These are phyloP conservation scores for Tagetes patula DNA, from an alignment of 129 eudicot genomes.

Conservation along the genomic window DNA sequence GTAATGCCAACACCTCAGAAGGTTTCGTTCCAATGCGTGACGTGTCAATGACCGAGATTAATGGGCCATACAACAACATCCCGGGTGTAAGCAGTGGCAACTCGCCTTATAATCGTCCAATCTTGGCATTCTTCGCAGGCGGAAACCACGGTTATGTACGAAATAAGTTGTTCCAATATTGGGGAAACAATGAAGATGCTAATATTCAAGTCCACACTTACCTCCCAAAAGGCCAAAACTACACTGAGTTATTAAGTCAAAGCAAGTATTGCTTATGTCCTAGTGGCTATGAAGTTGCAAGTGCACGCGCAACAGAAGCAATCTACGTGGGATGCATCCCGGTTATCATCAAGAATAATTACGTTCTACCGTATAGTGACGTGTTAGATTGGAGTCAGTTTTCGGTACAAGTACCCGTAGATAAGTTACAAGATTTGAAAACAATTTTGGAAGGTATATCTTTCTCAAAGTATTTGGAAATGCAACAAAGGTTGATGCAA, in stretches of 20 bases:
- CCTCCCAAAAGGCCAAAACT: constrained; percentile 51
- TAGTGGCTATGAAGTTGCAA: constrained; percentile 86
- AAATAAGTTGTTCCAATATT: constrained; percentile 49
- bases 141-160: constrained; percentile 72
- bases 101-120: constrained; percentile 48
- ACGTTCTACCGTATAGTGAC: constrained; percentile 64
- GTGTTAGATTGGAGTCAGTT: constrained; percentile 69
- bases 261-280: constrained; percentile 72
- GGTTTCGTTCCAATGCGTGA: constrained; percentile 57
- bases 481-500: constrained; percentile 46
- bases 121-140: constrained; percentile 76
- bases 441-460: constrained; percentile 45
- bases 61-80: constrained; percentile 44
- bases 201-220: constrained; percentile 45
- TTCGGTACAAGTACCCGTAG: constrained; percentile 45
- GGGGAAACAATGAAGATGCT: constrained; percentile 60
- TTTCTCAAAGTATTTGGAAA: constrained; percentile 40
- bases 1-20: constrained; percentile 80
- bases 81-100: constrained; percentile 40
- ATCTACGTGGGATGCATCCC: constrained; percentile 68
- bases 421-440: constrained; percentile 59
- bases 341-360: constrained; percentile 49
- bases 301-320: constrained; percentile 69
- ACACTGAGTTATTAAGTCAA: constrained; percentile 45
- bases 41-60: constrained; percentile 68